Conservation (phyloP, 2,329 filamentous ascomycete genomes). For the Phialophora macrospora region DNA sequence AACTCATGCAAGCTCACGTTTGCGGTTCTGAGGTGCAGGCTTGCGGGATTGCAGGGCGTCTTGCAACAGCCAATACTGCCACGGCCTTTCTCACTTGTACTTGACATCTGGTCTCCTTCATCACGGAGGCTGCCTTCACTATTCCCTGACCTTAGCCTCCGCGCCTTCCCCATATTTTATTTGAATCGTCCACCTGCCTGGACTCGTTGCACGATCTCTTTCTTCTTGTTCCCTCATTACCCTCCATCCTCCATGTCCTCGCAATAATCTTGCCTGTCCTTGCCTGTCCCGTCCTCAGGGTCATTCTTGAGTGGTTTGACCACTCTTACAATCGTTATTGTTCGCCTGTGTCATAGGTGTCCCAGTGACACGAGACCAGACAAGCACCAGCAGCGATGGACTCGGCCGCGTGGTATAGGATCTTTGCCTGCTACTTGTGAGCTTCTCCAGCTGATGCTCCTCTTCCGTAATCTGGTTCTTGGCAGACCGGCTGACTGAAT, state of each 20-base stretch:
- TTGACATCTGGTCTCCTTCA: conserved; percentile 13
- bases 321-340: conserved; percentile 40
- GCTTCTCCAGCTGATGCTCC: conserved; percentile 29
- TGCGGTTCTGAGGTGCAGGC: conserved; percentile 16
- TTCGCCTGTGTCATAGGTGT: conserved; percentile 19
- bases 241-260: conserved; percentile 32
- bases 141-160: conserved; percentile 22
- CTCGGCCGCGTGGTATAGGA: conserved; percentile 29
- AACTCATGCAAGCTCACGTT: conserved; percentile 28
- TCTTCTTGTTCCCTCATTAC: conserved; percentile 35
- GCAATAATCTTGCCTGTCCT: conserved; percentile 33
- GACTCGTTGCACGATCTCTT: conserved; percentile 30
- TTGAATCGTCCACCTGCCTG: conserved; percentile 32
- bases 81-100: conserved; percentile 6
- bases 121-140: conserved; percentile 5
- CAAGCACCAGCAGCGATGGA: conserved; percentile 25
- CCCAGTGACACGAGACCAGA: conserved; percentile 24
- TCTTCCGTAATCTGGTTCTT: conserved; percentile 6
- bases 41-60: conserved; percentile 19
- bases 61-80: conserved; percentile 14
- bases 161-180: conserved; percentile 33
- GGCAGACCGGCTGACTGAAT: conserved; percentile 22
- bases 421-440: conserved; percentile 51
- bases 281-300: conserved; percentile 26
- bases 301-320: conserved; percentile 34